A percentile compares a stretch with the other conserved stretches of the same genome.
phyloP scores from a whole-genome alignment of 1,284 basidiomycete genomes.

The Cutaneotrichosporon arboriforme region DNA sequence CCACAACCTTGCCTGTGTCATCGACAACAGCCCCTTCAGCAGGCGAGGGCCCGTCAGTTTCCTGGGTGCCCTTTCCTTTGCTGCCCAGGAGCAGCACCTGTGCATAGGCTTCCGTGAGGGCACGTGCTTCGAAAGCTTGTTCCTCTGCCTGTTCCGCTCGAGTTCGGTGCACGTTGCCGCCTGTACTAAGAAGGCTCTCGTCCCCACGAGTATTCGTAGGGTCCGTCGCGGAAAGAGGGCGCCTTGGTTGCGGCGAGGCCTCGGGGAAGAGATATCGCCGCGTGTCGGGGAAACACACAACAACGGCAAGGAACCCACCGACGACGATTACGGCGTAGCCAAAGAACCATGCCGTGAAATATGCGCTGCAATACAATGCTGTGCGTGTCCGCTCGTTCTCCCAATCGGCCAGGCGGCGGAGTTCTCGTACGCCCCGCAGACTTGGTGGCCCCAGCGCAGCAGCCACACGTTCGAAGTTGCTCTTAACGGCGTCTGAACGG shows the following conservation, averaged over 20 bases:
- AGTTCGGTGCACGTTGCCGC: slow-evolving; percentile 42
- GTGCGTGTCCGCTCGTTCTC: slow-evolving; percentile 51
- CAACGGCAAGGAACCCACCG: slow-evolving; percentile 45
- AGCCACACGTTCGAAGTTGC: slow-evolving; percentile 55
- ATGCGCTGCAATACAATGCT: slow-evolving; percentile 47
- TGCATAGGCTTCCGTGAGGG: slow-evolving; percentile 44
- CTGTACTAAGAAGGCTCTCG: slow-evolving; percentile 45
- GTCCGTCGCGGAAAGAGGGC: neutral
- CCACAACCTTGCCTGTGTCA: slow-evolving; percentile 3
- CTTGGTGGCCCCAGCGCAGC: slow-evolving; percentile 52
- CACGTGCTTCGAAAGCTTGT: slow-evolving; percentile 49
- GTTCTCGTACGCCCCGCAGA: slow-evolving; percentile 51
- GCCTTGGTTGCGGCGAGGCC: neutral
- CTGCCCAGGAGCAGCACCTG: slow-evolving; percentile 33
- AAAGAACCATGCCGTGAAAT: slow-evolving; percentile 51
- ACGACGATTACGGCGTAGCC: slow-evolving; percentile 49
- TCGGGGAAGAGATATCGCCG: slow-evolving; percentile 52
- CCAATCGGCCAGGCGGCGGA: slow-evolving; percentile 51
- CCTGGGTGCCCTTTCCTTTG: slow-evolving; percentile 17
- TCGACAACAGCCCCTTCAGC: slow-evolving; percentile 9
- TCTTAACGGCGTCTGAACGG: slow-evolving; percentile 47
- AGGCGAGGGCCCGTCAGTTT: neutral
- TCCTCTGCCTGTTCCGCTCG: slow-evolving; percentile 50
- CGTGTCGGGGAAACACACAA: slow-evolving; percentile 52
- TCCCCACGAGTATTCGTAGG: slow-evolving; percentile 41